Percentiles rank a stretch among this genome's conserved stretches.
Conservation (phyloP, 2,329 filamentous ascomycete genomes). For the Talaromyces sp. region DNA sequence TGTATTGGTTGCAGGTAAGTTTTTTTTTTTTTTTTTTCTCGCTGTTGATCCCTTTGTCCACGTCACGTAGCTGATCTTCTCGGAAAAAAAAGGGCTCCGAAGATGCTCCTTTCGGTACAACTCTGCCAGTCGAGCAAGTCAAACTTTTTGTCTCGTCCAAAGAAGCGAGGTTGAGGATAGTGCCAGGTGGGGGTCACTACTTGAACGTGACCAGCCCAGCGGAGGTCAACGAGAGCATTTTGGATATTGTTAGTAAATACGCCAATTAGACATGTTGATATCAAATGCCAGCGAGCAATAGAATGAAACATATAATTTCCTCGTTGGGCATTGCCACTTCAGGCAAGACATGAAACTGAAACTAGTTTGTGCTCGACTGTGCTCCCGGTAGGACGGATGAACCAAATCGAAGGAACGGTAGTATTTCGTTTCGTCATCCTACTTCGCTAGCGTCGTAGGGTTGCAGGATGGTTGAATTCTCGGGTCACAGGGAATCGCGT, state of each 20-base stretch:
- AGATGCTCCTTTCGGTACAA: conserved; percentile 7
- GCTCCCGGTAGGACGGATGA: not conserved
- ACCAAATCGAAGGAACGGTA: not conserved
- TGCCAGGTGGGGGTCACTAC: conserved; percentile 43
- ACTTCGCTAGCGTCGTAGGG: not conserved
- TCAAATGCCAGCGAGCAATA: not conserved
- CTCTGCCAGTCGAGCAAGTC: conserved; percentile 34
- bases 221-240: conserved; percentile 38
- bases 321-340: not conserved
- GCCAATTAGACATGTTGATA: conserved; percentile 2
- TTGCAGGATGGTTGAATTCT: not conserved
- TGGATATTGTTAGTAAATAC: conserved; percentile 30
- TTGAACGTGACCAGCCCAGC: conserved; percentile 39
- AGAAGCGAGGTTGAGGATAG: conserved; percentile 34
- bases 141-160: conserved; percentile 38
- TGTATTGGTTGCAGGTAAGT: conserved; percentile 42
- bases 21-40: conserved; percentile 16
- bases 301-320: not conserved
- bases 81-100: conserved; percentile 3
- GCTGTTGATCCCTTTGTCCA: conserved; percentile 28
- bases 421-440: not conserved
- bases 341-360: not conserved
- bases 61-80: conserved; percentile 12
- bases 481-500: not conserved
- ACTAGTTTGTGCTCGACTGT: not conserved